Percentiles rank a stretch among this genome's conserved stretches.
Conservation (phyloP, 768 basidiomycete genomes). For the Russula sp. region DNA sequence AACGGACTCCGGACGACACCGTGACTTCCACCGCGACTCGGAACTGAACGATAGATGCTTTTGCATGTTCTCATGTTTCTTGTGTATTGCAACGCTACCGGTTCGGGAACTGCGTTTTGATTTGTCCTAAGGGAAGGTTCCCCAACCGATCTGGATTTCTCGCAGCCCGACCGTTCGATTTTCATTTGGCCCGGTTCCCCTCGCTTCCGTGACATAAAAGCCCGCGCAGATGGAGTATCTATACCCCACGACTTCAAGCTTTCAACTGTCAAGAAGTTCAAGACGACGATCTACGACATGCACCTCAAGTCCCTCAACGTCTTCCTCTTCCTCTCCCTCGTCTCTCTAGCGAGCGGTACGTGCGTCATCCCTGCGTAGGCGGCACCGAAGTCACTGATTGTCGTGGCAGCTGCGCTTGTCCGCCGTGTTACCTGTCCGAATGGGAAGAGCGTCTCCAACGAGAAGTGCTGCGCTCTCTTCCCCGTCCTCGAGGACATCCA, state of each 20-base stretch:
- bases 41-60: background rate
- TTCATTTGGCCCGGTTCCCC: background rate
- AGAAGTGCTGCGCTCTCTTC: slow-evolving; percentile 37
- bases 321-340: slow-evolving; percentile 25
- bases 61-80: background rate
- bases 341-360: slow-evolving; percentile 27
- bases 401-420: slow-evolving; percentile 28
- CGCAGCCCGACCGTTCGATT: background rate
- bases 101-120: background rate
- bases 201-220: slow-evolving; percentile 1
- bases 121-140: background rate
- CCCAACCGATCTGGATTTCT: background rate
- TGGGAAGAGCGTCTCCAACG: slow-evolving; percentile 35
- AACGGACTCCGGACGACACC: background rate
- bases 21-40: background rate
- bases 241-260: background rate
- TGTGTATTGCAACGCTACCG: background rate
- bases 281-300: slow-evolving; percentile 27
- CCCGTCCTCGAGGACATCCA: slow-evolving; percentile 37
- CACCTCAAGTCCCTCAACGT: slow-evolving; percentile 31
- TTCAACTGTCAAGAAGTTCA: background rate
- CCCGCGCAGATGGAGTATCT: background rate
- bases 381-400: background rate
- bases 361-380: background rate
- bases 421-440: slow-evolving; percentile 35